A percentile compares a stretch with the other conserved stretches of the same genome.
Conservation (phyloP, 805 yeast species). For the Sungouiozyma ichnusensis region DNA sequence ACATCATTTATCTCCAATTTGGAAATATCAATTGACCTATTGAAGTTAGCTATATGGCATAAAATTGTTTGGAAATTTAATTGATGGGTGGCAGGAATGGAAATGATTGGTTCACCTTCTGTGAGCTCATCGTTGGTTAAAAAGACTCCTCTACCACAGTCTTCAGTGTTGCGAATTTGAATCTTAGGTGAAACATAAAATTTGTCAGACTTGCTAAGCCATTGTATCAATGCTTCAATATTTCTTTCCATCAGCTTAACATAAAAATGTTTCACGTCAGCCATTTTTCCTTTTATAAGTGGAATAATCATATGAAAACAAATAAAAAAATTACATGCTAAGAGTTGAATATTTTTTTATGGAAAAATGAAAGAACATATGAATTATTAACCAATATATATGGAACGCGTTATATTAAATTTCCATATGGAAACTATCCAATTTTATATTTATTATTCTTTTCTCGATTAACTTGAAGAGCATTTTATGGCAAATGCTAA, state of each 20-base stretch:
- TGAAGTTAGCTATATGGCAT: slow-evolving; percentile 32
- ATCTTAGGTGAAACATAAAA: slow-evolving; percentile 33
- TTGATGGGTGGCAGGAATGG: slow-evolving; percentile 47
- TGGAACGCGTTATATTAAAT: no score
- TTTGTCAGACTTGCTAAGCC: slow-evolving; percentile 25
- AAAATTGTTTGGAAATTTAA: slow-evolving; percentile 48
- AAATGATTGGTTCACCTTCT: slow-evolving; percentile 37
- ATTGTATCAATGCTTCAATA: slow-evolving; percentile 17
- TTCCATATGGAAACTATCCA: no score
- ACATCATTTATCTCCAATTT: slow-evolving; percentile 5
- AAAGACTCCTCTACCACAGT: slow-evolving; percentile 57
- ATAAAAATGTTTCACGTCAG: no score
- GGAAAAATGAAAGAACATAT: no score
- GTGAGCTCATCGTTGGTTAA: slow-evolving; percentile 30
- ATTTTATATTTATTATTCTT: no score
- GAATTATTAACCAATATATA: no score
- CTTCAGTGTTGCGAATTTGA: slow-evolving; percentile 32
- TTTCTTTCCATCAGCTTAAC: slow-evolving; percentile 9
- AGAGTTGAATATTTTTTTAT: no score
- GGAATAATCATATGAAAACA: no score
- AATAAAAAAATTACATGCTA: no score
- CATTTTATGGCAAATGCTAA: slow-evolving; percentile 5
- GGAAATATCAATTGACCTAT: slow-evolving; percentile 14
- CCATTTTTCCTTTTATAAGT: neutral
- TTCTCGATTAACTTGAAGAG: slow-evolving; percentile 1